Conservation (phyloP, 1,284 basidiomycete species). For the Xerocomus nothofagi region DNA sequence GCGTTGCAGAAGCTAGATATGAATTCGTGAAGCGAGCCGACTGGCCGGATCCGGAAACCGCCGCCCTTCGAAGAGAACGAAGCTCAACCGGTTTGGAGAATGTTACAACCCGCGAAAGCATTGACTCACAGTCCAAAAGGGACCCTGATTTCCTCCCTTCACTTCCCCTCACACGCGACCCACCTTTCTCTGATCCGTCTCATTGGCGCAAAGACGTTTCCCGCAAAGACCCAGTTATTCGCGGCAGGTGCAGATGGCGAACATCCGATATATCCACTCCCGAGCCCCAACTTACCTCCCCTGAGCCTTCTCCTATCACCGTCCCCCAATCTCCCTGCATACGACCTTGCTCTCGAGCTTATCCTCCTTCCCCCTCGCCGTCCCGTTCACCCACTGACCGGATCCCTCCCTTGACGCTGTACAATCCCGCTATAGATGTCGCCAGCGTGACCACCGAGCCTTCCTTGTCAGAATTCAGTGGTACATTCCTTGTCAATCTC, state of each 20-base stretch:
- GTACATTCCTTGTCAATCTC: conserved; percentile 8
- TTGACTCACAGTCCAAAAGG: conserved; percentile 31
- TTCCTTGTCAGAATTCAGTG: conserved; percentile 6
- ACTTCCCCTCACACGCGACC: conserved; percentile 41
- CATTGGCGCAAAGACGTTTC: conserved; percentile 52
- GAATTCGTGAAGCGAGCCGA: conserved; percentile 80
- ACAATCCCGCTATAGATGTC: conserved; percentile 16
- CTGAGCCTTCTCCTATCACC: conserved; percentile 15
- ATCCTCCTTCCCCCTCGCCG: conserved; percentile 52
- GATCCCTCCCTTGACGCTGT: conserved; percentile 35
- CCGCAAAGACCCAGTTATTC: conserved; percentile 42
- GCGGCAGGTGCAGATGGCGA: conserved; percentile 62
- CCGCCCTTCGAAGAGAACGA: conserved; percentile 63
- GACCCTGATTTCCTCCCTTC: conserved; percentile 38
- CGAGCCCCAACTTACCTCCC: conserved; percentile 27
- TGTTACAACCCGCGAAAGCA: conserved; percentile 50
- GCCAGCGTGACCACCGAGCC: conserved; percentile 1
- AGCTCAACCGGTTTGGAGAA: conserved; percentile 60
- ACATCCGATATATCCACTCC: conserved; percentile 37
- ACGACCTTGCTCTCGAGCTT: conserved; percentile 42
- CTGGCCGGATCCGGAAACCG: conserved; percentile 75
- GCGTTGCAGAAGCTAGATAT: conserved; percentile 65
- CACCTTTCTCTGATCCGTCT: conserved; percentile 42
- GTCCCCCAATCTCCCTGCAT: conserved; percentile 37
- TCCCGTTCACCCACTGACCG: conserved; percentile 45